Percentiles rank a stretch among this genome's conserved stretches.
phyloP scores from a whole-genome alignment of 2,329 filamentous ascomycete genomes.

The Magnaporthiopsis rhizophila region DNA sequence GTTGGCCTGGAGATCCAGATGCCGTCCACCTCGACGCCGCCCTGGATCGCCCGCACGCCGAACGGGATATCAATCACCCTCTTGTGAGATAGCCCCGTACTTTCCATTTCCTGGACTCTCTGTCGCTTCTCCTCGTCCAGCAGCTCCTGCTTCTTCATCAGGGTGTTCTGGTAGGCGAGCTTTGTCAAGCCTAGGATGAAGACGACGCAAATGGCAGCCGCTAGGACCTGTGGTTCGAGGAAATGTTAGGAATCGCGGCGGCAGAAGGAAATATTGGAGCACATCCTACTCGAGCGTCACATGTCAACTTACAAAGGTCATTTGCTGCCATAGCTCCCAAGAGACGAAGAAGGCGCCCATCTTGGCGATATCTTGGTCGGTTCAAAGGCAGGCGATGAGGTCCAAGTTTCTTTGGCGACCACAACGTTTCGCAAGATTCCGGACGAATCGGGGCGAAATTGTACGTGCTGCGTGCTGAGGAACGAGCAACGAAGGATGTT shows the following conservation, averaged over 20 bases:
- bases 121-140: conserved; percentile 59
- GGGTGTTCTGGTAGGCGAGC: conserved; percentile 52
- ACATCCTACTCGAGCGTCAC: neutral
- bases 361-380: neutral
- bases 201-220: conserved; percentile 60
- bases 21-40: conserved; percentile 74
- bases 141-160: conserved; percentile 48
- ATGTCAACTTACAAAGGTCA: conserved; percentile 67
- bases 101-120: conserved; percentile 44
- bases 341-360: conserved; percentile 48
- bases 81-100: conserved; percentile 39
- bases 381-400: neutral
- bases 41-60: conserved; percentile 76
- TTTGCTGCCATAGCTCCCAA: conserved; percentile 82
- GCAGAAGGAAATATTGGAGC: neutral
- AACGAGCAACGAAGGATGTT: neutral
- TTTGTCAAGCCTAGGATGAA: conserved; percentile 62
- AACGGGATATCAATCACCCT: conserved; percentile 59
- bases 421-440: neutral
- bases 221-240: conserved; percentile 54
- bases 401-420: neutral
- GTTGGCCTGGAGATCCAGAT: conserved; percentile 63
- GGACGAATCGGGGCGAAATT: too few species aligned
- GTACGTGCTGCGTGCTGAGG: neutral
- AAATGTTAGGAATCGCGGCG: neutral